Base-by-base conservation (phyloP, 1,284 basidiomycete species). In the Tilletia setariae region DNA sequence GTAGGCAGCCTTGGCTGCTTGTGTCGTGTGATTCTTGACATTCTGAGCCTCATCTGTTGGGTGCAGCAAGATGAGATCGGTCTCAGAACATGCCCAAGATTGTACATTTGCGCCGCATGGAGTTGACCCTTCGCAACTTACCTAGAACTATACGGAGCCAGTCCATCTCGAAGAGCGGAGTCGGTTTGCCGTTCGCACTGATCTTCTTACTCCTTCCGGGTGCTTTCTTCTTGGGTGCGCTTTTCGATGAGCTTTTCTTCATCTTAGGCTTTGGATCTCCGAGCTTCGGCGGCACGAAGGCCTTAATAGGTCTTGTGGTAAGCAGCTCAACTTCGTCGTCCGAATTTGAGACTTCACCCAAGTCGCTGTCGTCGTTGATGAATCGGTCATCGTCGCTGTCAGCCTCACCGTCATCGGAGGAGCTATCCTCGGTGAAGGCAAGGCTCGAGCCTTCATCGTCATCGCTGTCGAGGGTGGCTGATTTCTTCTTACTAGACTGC, bases 21-120 rank as follows among this genome's bases (percentile, higher is more conserved):
- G 91, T 0, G 94, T 92, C 42, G 87, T 90, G 69, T 89, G 86
- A 78, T 97, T 96, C 86, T 98, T 98, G 85, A 98, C 98, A 78
- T 91, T 94, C 80, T 98, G 95, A 0, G 95, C 95, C 82, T 98
- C 95, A 79, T 97, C 94, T 93, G 68, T n/a, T 59, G 35, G 35
- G 35, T 40, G 35, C 6, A 40, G 35, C 35, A n/a, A n/a, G n/a
- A n/a, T n/a, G n/a, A n/a, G n/a, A n/a, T n/a, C n/a, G n/a, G n/a
- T n/a, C n/a, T n/a, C n/a, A n/a, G n/a, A n/a, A n/a, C n/a, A n/a
- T n/a, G n/a, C n/a, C n/a, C n/a, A n/a, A n/a, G n/a, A n/a, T n/a
- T n/a, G n/a, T n/a, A n/a, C n/a, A n/a, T n/a, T n/a, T n/a, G n/a
- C n/a, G n/a, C n/a, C n/a, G n/a, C n/a, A n/a, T n/a, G n/a, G n/a